phyloP scores from a whole-genome alignment of 495 filamentous ascomycete species.

The Clohesyomyces aquaticus region DNA sequence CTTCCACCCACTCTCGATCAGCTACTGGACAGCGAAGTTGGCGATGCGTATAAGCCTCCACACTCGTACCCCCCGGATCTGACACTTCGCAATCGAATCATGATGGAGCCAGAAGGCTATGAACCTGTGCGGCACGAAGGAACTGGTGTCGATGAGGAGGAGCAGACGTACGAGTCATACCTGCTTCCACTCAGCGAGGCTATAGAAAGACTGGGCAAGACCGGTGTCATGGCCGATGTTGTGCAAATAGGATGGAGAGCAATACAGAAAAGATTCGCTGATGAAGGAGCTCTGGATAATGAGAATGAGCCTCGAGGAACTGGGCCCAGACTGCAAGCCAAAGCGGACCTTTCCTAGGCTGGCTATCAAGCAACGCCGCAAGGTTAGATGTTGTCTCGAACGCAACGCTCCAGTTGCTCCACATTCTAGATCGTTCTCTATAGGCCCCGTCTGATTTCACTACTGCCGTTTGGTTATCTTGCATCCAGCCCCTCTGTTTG shows the following conservation, averaged over 20 bases:
- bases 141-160: conserved; percentile 54
- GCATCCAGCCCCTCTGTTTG: too few relatives aligned
- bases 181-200: conserved; percentile 52
- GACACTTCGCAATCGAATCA: conserved; percentile 46
- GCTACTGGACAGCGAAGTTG: conserved; percentile 24
- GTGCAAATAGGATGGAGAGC: conserved; percentile 52
- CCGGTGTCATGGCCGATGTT: conserved; percentile 42
- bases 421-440: too few relatives aligned
- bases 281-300: conserved; percentile 3
- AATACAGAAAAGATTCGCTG: conserved; percentile 36
- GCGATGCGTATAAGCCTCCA: conserved; percentile 38
- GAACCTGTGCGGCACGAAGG: conserved; percentile 49
- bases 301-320: too few relatives aligned
- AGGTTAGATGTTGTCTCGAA: too few relatives aligned
- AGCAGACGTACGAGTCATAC: conserved; percentile 49
- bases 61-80: conserved; percentile 43
- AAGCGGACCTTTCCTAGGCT: too few relatives aligned
- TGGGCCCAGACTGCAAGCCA: too few relatives aligned
- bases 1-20: conserved; percentile 50
- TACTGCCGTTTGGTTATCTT: too few relatives aligned
- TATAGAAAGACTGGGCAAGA: conserved; percentile 45
- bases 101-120: conserved; percentile 48
- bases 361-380: too few relatives aligned
- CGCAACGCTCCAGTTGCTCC: too few relatives aligned
- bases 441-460: too few relatives aligned